Evolutionary conservation across 2,329 filamentous ascomycete genomes (phyloP).

Genomic region (Lachnellula cervina): DNA sequence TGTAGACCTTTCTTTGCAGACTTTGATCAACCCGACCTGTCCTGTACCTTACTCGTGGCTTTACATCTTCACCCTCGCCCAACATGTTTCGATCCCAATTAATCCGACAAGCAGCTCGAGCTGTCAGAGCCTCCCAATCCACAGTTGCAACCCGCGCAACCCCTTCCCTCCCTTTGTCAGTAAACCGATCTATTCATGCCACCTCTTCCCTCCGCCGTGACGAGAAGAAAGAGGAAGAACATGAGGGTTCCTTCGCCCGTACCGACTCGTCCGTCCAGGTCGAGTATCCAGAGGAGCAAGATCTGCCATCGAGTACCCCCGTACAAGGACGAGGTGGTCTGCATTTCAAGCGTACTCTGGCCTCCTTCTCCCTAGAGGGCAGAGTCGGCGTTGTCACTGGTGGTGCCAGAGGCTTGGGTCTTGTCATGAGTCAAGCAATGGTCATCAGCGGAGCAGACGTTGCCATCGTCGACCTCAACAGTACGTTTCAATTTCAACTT

Average conservation of each 20-base stretch:
- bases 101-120: conserved; percentile 25
- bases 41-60: not conserved
- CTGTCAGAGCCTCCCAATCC: conserved; percentile 17
- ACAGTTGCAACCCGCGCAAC: conserved; percentile 13
- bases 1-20: no score
- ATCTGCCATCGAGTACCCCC: conserved; percentile 66
- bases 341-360: conserved; percentile 80
- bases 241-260: conserved; percentile 54
- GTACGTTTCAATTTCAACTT: conserved; percentile 44
- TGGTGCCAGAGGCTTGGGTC: conserved; percentile 79
- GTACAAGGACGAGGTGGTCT: conserved; percentile 72
- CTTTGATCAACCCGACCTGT: not conserved
- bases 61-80: not conserved
- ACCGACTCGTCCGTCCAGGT: conserved; percentile 75
- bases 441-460: conserved; percentile 84
- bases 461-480: conserved; percentile 90
- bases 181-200: conserved; percentile 20
- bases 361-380: conserved; percentile 80
- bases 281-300: conserved; percentile 69
- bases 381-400: conserved; percentile 84
- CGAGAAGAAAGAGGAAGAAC: conserved; percentile 22
- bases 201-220: conserved; percentile 13
- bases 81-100: conserved; percentile 29
- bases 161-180: conserved; percentile 7
- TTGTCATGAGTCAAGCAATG: conserved; percentile 90